Conservation (phyloP, 306 rosid genomes). For the peach (Prunus persica) region DNA sequence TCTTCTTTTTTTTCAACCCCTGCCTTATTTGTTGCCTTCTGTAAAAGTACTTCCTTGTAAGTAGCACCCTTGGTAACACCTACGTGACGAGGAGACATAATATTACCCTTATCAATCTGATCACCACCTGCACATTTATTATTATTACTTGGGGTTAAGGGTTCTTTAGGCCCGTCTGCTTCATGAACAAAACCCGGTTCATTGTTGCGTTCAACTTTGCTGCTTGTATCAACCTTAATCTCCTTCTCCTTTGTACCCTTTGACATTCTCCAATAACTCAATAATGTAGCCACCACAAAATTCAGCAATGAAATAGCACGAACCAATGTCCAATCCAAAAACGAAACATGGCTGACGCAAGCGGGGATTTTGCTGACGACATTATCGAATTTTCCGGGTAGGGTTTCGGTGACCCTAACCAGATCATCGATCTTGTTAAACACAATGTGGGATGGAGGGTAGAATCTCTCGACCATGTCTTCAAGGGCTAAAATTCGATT, state of each 20-base stretch:
- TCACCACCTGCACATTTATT: not conserved
- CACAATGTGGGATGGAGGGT: conserved; percentile 44
- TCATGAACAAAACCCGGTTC: not conserved
- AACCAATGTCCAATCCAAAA: conserved; percentile 41
- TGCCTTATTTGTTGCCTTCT: conserved; percentile 33
- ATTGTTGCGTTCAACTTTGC: not conserved
- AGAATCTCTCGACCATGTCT: conserved; percentile 36
- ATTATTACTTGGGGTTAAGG: not conserved
- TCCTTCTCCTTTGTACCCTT: conserved; percentile 42
- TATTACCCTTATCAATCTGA: conserved; percentile 4
- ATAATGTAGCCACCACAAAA: conserved; percentile 23
- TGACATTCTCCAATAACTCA: conserved; percentile 32
- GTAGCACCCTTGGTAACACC: conserved; percentile 25
- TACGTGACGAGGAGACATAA: conserved; percentile 28
- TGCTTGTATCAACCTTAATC: conserved; percentile 44
- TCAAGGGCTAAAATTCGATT: conserved; percentile 39
- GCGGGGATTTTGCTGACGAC: conserved; percentile 32
- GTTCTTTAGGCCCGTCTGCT: conserved; percentile 8
- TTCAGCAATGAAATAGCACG: conserved; percentile 40
- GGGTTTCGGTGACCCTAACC: conserved; percentile 20
- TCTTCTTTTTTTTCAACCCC: conserved; percentile 1
- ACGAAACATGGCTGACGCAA: conserved; percentile 27
- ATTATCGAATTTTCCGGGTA: conserved; percentile 51
- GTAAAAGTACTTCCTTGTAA: conserved; percentile 35
- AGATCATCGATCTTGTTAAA: conserved; percentile 58